These are phyloP conservation scores for Gossypium arboreum DNA, from an alignment of 345 rosid genomes.

Conservation along the genomic window DNA sequence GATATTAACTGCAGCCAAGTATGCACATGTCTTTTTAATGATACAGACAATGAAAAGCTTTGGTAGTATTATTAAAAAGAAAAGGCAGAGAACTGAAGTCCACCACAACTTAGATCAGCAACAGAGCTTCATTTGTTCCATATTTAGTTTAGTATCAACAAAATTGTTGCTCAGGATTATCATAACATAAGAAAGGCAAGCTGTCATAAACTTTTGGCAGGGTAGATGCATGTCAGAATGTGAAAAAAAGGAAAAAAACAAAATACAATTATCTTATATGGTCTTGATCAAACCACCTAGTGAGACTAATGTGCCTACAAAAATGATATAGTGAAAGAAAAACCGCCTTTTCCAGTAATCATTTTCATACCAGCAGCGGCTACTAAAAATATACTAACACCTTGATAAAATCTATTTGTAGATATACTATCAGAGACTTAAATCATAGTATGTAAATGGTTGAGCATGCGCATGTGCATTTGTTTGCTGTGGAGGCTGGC, in stretches of 20 bases:
- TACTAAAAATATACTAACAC: neutral
- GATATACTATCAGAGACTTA: neutral
- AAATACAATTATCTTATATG: neutral
- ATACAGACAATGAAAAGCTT: neutral
- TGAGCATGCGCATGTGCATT: neutral
- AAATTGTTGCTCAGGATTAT: neutral
- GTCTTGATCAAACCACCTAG: neutral
- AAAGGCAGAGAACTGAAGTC: neutral
- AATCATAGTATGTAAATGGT: neutral
- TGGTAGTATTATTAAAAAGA: slow-evolving; percentile 5
- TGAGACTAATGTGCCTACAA: neutral
- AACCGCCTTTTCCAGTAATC: neutral
- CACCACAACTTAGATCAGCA: neutral
- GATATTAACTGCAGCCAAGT: neutral
- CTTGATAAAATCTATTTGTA: neutral
- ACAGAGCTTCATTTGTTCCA: slow-evolving; percentile 1
- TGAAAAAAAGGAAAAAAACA: neutral
- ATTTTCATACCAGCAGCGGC: neutral
- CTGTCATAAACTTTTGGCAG: neutral
- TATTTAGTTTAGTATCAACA: neutral
- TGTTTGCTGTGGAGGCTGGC: neutral
- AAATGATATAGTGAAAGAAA: neutral
- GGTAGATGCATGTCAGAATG: neutral
- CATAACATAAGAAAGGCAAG: slow-evolving; percentile 2
- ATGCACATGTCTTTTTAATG: neutral